phyloP scores from a whole-genome alignment of 148 eudicot genomes.

The Selenicereus undatus region DNA sequence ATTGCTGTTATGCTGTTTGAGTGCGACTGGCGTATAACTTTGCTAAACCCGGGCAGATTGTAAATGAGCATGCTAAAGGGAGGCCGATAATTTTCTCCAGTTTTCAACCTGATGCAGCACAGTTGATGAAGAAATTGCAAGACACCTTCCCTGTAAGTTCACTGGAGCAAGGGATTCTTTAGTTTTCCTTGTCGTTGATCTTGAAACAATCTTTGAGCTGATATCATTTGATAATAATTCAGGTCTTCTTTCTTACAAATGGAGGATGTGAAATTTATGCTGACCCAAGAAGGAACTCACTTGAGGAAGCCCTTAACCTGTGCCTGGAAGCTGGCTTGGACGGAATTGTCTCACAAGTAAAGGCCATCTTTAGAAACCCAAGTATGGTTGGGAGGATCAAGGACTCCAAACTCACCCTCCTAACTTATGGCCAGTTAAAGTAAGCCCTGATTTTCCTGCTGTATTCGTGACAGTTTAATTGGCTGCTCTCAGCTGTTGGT shows the following conservation, averaged over 20 bases:
- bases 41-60: constrained; percentile 20
- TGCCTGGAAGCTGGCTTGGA: constrained; percentile 37
- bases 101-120: constrained; percentile 51
- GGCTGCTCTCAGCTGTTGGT: neutral
- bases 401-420: constrained; percentile 33
- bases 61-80: constrained; percentile 24
- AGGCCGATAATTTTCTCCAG: constrained; percentile 45
- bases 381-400: constrained; percentile 33
- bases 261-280: constrained; percentile 41
- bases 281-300: constrained; percentile 45
- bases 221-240: neutral
- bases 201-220: neutral
- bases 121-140: constrained; percentile 37
- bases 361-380: constrained; percentile 42
- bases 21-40: neutral
- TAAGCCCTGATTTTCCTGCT: constrained; percentile 6
- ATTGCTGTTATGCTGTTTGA: too few species aligned
- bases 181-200: too few species aligned
- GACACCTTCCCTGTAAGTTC: constrained; percentile 38
- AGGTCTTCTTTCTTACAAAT: constrained; percentile 49
- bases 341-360: constrained; percentile 45
- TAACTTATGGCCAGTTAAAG: constrained; percentile 44
- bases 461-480: neutral
- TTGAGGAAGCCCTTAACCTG: constrained; percentile 40
- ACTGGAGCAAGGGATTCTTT: too few species aligned